phyloP scores from a whole-genome alignment of 768 basidiomycete genomes.

The Lyophyllum semitale region DNA sequence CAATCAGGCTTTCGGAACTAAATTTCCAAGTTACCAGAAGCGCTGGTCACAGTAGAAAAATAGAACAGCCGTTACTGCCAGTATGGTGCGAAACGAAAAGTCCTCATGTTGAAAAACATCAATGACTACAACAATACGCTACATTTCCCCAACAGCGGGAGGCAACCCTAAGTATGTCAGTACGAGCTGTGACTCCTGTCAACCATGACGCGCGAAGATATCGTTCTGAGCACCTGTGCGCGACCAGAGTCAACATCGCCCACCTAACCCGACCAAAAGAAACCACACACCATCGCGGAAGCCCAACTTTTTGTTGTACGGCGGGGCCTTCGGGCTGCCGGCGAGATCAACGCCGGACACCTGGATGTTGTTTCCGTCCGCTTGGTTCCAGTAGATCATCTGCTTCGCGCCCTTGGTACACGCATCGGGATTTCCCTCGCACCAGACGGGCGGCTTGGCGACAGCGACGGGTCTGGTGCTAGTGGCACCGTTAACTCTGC shows the following conservation, averaged over 20 bases:
- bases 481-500: constrained; percentile 47
- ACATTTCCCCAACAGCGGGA: no score
- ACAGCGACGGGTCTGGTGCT: constrained; percentile 39
- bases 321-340: constrained; percentile 44
- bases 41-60: no score
- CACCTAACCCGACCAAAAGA: not conserved
- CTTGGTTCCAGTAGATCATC: constrained; percentile 58
- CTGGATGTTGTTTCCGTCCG: constrained; percentile 47
- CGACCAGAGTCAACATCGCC: constrained; percentile 6
- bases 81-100: no score
- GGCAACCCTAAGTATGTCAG: no score
- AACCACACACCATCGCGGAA: constrained; percentile 44
- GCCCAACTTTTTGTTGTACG: constrained; percentile 50
- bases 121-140: no score
- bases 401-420: constrained; percentile 55
- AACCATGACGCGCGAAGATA: constrained; percentile 44
- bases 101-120: no score
- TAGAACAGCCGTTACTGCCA: no score
- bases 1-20: no score
- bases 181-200: no score
- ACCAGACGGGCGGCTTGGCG: constrained; percentile 52
- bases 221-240: constrained; percentile 44
- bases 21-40: no score
- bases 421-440: constrained; percentile 41
- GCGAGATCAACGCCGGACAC: constrained; percentile 40